Base-by-base conservation (phyloP, 306 rosid genomes). In the Trichosanthes cucumerina region DNA sequence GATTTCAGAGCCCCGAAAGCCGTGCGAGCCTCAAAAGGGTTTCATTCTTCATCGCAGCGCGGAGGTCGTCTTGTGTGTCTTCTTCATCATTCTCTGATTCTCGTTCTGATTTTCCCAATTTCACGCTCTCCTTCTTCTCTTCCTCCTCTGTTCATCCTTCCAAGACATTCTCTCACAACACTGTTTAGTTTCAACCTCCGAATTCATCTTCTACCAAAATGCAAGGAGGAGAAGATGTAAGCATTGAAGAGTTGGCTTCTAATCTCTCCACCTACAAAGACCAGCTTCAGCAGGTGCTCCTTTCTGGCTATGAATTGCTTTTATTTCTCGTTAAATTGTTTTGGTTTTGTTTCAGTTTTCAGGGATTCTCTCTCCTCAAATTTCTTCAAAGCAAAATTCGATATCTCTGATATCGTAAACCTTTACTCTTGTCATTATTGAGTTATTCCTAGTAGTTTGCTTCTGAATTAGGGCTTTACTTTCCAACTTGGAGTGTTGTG, bases 241-340 rank as follows among this genome's bases (percentile, higher is more conserved):
- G 86, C 95, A 85, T 92, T 19, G 81, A 91, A 49, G 97, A 95
- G 83, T 70, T 95, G 23, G 88, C 96, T 80, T 87, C 95, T 75
- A 95, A 89, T 86, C 95, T 95, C 71, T 85, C 96, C 13, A 84
- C 87, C 44, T 95, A 92, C 90, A 90, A 89, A 82, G 91, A 89
- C 34, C 96, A 95, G 88, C 96, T 90, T 76, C 88, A 77, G 14
- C 91, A 95, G 96, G 98, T 87, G 14, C 46, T 8, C 16, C 24
- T 76, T 43, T 33, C 62, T 59, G 0, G 39, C 76, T 34, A 15
- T 44, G 5, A 16, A 47, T 68, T 63, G 13, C 7, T 31, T 10
- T 38, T 0, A 2, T 19, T 38, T 28, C 14, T 18, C 28, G 39
- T 38, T 36, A 15, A 58, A 14, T 38, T 76, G 6, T 18, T 19